Evolutionary conservation across 352 stramenopile genomes (phyloP).

Genomic region (Elongisporangium anandrum): DNA sequence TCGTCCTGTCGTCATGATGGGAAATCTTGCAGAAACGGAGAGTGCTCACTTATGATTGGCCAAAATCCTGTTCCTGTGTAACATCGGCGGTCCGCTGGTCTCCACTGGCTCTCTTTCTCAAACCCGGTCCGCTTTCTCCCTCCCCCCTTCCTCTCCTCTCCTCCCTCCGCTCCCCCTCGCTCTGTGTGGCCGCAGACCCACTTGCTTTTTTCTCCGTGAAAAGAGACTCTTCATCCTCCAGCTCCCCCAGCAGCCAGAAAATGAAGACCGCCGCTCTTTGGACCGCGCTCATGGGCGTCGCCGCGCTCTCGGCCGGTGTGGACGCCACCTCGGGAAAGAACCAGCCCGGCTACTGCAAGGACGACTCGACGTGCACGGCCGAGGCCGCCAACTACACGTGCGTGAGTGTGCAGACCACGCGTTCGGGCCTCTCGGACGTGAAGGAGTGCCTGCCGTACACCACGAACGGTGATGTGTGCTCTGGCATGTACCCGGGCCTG

Average conservation of each 20-base stretch:
- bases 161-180: not conserved
- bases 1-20: not conserved
- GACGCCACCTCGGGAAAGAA: constrained; percentile 33
- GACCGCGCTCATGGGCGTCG: constrained; percentile 17
- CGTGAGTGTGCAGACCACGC: constrained; percentile 77
- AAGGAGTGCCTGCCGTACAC: constrained; percentile 74
- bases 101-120: not conserved
- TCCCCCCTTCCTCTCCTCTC: not conserved
- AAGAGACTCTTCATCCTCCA: constrained; percentile 13
- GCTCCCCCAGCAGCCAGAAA: constrained; percentile 3
- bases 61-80: not conserved
- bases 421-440: constrained; percentile 49
- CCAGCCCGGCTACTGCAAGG: constrained; percentile 58
- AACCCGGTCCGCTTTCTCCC: not conserved
- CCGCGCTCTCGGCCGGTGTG: constrained; percentile 8
- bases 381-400: constrained; percentile 43
- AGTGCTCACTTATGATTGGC: not conserved
- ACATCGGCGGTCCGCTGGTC: not conserved
- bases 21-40: not conserved
- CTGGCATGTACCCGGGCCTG: constrained; percentile 42
- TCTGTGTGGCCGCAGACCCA: constrained; percentile 10
- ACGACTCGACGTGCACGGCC: constrained; percentile 41
- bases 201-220: constrained; percentile 31
- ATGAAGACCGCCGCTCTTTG: constrained; percentile 23
- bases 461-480: constrained; percentile 47